A percentile compares a stretch with the other conserved stretches of the same genome.
Evolutionary conservation across 495 filamentous ascomycete genomes (phyloP).

Genomic region (Xeromyces bisporus): DNA sequence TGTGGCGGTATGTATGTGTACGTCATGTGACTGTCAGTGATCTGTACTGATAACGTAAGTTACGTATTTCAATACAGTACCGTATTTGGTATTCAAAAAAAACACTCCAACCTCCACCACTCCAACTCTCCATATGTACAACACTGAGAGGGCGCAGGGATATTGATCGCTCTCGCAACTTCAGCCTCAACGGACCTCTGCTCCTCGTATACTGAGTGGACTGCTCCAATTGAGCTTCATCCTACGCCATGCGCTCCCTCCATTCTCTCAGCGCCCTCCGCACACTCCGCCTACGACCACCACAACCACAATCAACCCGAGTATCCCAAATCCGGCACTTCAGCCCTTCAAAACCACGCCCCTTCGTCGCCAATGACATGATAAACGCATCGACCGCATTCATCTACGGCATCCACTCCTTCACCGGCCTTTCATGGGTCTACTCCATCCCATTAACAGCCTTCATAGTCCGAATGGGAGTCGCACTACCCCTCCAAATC

Average conservation of each 20-base stretch:
- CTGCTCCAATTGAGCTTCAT: background rate
- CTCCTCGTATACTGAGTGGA: too few species aligned
- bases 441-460: constrained; percentile 54
- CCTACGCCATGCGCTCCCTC: constrained; percentile 6
- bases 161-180: too few species aligned
- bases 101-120: too few species aligned
- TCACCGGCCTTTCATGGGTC: constrained; percentile 50
- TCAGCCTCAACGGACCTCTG: too few species aligned
- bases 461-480: constrained; percentile 37
- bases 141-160: too few species aligned
- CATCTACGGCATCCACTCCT: constrained; percentile 42
- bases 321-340: constrained; percentile 24
- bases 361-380: constrained; percentile 25
- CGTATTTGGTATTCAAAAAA: too few species aligned
- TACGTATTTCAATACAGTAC: too few species aligned
- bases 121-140: too few species aligned
- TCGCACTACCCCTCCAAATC: constrained; percentile 42
- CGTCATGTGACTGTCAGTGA: too few species aligned
- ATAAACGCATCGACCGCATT: constrained; percentile 35
- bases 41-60: too few species aligned
- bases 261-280: constrained; percentile 3
- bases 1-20: too few species aligned
- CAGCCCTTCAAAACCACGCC: constrained; percentile 24
- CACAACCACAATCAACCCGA: background rate
- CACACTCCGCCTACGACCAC: constrained; percentile 2